Evolutionary conservation across 371 early-diverging fungal genomes (phyloP), one percentile per base, ranked within the genome.

Genomic region (Amoeboaphelidium occidentale): DNA sequence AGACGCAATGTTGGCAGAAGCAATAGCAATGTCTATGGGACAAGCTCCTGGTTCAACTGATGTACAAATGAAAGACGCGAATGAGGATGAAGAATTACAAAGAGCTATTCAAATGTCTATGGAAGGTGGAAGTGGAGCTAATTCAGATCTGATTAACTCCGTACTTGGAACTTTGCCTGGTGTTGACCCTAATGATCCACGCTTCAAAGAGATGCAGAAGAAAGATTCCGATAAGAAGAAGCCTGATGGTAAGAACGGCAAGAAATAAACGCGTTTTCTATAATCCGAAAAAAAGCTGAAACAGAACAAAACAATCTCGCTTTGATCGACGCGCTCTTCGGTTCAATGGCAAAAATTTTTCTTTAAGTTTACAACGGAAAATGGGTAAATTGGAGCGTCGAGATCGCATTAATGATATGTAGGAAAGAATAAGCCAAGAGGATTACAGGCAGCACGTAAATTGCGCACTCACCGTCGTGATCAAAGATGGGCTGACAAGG

Each of bases 401-500:
- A n/a, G n/a, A n/a, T n/a, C n/a, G n/a, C n/a, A n/a, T n/a, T n/a
- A n/a, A n/a, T n/a, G n/a, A n/a, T n/a, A n/a, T n/a, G n/a, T 68
- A 79, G 79, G 79, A 74, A 80, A 79, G 67, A 28, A 43, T 27
- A 41, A 90, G 71, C 89, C 91, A 60, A 78, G 83, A 73, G 98
- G 98, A 76, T 80, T 97, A 64, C 81, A 91, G 75, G 86, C 92
- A 62, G 98, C 97, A 58, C 91, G 94, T 69, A 92, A 94, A 74
- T 77, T 98, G 58, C 91, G 94, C 68, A 88, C 76, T 58, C 71
- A 64, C 55, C 82, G 90, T 63, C 97, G 98, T 62, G 83, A 84
- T 59, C 81, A 97, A 72, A 85, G 98, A 60, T 93, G 97, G 91
- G 97, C 98, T 44, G 98, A 98, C 68, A 86, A 87, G 74, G 75